Conservation (phyloP, 108 stramenopile genomes). For the Aureococcus anophagefferens region DNA sequence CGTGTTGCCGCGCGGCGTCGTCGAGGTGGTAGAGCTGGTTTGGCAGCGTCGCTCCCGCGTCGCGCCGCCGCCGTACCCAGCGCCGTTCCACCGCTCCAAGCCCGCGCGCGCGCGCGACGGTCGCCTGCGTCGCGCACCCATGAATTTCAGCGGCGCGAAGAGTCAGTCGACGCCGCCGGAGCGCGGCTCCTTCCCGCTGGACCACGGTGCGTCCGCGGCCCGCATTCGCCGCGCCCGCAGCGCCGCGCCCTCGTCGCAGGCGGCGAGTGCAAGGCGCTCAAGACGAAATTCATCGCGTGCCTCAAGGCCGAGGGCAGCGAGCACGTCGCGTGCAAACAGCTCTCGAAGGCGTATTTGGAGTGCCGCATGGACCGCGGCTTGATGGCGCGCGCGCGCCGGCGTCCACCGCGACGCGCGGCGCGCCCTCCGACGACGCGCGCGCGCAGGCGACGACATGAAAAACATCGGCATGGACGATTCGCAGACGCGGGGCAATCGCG, state of each 20-base stretch:
- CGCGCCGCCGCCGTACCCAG: too few species aligned
- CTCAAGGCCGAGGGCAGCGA: slow-evolving; percentile 57
- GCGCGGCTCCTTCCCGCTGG: slow-evolving; percentile 78
- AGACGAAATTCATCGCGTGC: slow-evolving; percentile 61
- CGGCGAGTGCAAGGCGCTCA: slow-evolving; percentile 58
- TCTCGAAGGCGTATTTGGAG: slow-evolving; percentile 68
- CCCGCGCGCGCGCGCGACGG: too few species aligned
- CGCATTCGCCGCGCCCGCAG: too few species aligned
- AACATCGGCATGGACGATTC: background rate
- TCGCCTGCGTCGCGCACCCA: too few species aligned
- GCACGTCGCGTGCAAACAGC: slow-evolving; percentile 69
- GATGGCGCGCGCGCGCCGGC: slow-evolving; percentile 45
- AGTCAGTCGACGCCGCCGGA: slow-evolving; percentile 70
- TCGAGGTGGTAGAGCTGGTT: too few species aligned
- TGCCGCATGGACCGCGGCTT: slow-evolving; percentile 71
- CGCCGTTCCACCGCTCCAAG: too few species aligned
- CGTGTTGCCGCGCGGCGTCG: too few species aligned
- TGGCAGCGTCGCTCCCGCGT: too few species aligned
- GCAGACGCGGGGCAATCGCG: background rate
- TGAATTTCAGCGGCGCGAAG: slow-evolving; percentile 66
- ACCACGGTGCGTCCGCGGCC: too few species aligned
- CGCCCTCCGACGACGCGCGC: too few species aligned
- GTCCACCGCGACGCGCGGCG: too few species aligned
- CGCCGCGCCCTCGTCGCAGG: too few species aligned
- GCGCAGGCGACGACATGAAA: background rate